phyloP scores from a whole-genome alignment of 2,329 filamentous ascomycete species.

The Diaporthe vexans region DNA sequence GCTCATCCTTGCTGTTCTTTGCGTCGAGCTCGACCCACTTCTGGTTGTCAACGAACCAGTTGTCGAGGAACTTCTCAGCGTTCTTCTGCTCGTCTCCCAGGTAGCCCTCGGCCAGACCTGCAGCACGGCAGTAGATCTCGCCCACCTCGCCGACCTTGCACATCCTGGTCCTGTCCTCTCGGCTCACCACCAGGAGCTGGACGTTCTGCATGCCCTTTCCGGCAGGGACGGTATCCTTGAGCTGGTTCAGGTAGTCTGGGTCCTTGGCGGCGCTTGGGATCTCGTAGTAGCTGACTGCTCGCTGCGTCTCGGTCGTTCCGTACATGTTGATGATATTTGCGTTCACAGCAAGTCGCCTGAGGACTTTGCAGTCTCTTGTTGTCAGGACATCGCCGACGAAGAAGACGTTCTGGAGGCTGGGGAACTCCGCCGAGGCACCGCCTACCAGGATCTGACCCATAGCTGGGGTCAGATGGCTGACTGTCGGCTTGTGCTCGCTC shows the following conservation, averaged over 20 bases:
- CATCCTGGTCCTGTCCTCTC: constrained; percentile 73
- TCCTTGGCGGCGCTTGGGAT: constrained; percentile 77
- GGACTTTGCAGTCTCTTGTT: constrained; percentile 81
- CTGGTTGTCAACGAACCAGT: constrained; percentile 86
- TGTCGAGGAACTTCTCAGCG: constrained; percentile 79
- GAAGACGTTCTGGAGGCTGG: constrained; percentile 82
- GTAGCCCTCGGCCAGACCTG: constrained; percentile 79
- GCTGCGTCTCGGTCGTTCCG: constrained; percentile 87
- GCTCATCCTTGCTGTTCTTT: constrained; percentile 68
- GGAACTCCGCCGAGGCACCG: constrained; percentile 82
- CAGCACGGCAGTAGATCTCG: constrained; percentile 86
- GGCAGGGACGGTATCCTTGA: constrained; percentile 81
- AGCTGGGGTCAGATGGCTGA: constrained; percentile 92
- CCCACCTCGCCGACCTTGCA: constrained; percentile 87
- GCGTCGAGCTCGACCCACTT: constrained; percentile 78
- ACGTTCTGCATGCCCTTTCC: constrained; percentile 91
- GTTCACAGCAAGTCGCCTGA: constrained; percentile 84
- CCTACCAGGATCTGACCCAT: constrained; percentile 98
- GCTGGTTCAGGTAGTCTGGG: constrained; percentile 61
- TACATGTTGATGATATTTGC: constrained; percentile 87
- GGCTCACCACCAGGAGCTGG: constrained; percentile 87
- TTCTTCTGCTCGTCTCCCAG: constrained; percentile 69
- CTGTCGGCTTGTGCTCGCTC: constrained; percentile 78
- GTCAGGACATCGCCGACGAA: constrained; percentile 94
- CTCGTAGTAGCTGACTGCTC: constrained; percentile 86